These are phyloP conservation scores for Yamadazyma sp. DNA, from an alignment of 1,139 yeast genomes.

Conservation along the genomic window DNA sequence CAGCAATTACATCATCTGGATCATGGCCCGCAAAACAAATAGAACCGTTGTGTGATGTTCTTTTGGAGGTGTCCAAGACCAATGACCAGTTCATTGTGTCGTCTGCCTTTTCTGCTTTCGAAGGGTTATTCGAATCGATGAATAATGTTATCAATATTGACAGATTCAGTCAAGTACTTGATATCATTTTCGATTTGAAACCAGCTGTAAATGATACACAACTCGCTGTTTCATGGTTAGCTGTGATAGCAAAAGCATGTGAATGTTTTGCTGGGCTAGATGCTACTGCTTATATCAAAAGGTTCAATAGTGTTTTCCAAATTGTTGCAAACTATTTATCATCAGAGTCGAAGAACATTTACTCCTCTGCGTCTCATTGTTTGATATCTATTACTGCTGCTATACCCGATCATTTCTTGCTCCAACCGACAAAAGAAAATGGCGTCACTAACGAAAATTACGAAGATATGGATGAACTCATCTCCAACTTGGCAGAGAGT, in stretches of 20 bases:
- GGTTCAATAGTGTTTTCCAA: constrained; percentile 57
- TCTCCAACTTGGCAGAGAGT: constrained; percentile 48
- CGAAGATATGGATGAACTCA: constrained; percentile 57
- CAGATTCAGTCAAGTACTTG: constrained; percentile 62
- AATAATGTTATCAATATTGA: constrained; percentile 61
- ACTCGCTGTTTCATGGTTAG: constrained; percentile 92
- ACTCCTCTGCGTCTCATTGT: constrained; percentile 81
- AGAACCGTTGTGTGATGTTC: constrained; percentile 71
- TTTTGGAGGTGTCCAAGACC: constrained; percentile 75
- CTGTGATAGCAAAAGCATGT: constrained; percentile 86
- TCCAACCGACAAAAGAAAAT: constrained; percentile 47
- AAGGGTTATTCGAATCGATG: constrained; percentile 79
- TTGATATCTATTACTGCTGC: constrained; percentile 70
- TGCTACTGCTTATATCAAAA: constrained; percentile 55
- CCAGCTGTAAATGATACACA: constrained; percentile 83
- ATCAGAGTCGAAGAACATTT: constrained; percentile 68
- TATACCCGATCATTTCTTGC: constrained; percentile 58
- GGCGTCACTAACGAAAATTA: constrained; percentile 44
- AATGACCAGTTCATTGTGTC: constrained; percentile 82
- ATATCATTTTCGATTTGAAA: constrained; percentile 72
- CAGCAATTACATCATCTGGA: constrained; percentile 66
- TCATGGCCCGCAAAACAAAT: constrained; percentile 78
- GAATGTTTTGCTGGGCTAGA: constrained; percentile 65
- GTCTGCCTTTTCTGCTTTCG: constrained; percentile 82
- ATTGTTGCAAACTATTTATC: constrained; percentile 60